A percentile compares a stretch with the other conserved stretches of the same genome.
Evolutionary conservation across 192 early-diverging fungal genomes (phyloP).

Genomic region (Obelidium mucronatum): DNA sequence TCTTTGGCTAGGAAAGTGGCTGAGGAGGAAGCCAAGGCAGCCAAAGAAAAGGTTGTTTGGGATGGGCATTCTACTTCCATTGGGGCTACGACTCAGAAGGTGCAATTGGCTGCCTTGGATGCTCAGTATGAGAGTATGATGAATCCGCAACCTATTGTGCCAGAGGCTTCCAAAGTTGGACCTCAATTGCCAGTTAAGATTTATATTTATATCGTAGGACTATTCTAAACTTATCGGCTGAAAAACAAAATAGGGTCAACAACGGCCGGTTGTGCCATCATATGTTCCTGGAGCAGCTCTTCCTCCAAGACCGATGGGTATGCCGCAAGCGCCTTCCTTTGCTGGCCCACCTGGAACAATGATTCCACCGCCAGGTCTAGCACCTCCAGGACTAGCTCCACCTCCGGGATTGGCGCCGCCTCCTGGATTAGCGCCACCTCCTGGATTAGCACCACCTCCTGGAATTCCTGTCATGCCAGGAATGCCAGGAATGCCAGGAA

Average conservation of each 20-base stretch:
- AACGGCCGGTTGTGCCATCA: background rate
- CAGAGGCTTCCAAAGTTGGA: slow-evolving; percentile 28
- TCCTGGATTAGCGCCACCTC: too few relatives aligned
- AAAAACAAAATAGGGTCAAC: background rate
- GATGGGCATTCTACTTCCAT: slow-evolving; percentile 88
- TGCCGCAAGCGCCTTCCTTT: background rate
- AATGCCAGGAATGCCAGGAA: too few relatives aligned
- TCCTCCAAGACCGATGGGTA: background rate
- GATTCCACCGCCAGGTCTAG: background rate
- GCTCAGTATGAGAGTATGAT: slow-evolving; percentile 39
- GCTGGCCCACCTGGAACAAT: background rate
- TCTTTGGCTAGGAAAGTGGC: slow-evolving; percentile 15
- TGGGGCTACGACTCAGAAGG: slow-evolving; percentile 67
- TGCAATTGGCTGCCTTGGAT: slow-evolving; percentile 70
- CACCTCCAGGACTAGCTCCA: slow-evolving; percentile 13
- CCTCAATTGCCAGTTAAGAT: slow-evolving; percentile 33
- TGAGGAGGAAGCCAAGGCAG: slow-evolving; percentile 55
- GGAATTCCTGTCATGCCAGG: background rate
- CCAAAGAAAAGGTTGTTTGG: slow-evolving; percentile 79
- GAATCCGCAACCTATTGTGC: slow-evolving; percentile 16
- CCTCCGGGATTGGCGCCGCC: background rate
- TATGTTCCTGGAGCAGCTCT: background rate
- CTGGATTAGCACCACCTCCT: background rate
- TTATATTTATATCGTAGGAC: background rate
- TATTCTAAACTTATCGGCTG: background rate